Conservation (phyloP, 768 basidiomycete genomes). For the Gymnopilus dilepis region DNA sequence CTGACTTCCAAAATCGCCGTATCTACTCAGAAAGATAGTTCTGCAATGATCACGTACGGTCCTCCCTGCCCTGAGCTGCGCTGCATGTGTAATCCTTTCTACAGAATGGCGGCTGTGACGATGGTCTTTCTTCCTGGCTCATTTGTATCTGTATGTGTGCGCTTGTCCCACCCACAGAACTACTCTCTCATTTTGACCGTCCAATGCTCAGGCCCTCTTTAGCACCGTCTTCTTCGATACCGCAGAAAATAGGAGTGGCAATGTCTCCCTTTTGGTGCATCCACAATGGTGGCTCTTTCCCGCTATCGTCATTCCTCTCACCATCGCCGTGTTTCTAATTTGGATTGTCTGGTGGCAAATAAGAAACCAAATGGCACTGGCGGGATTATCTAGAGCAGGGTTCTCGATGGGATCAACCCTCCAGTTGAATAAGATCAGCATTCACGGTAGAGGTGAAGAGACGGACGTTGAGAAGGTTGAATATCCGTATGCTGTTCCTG, state of each 20-base stretch:
- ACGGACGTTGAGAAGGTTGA: neutral
- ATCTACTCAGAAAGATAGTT: conserved; percentile 10
- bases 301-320: conserved; percentile 13
- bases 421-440: neutral
- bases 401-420: neutral
- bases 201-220: conserved; percentile 12
- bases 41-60: conserved; percentile 20
- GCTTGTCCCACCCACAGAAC: neutral
- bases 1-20: conserved; percentile 13
- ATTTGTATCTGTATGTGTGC: conserved; percentile 17
- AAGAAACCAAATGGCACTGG: neutral
- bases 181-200: neutral
- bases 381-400: no score
- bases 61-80: neutral
- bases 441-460: neutral
- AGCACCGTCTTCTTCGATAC: conserved; percentile 19
- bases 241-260: neutral
- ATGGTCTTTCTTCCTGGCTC: conserved; percentile 21
- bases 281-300: conserved; percentile 16
- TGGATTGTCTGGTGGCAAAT: conserved; percentile 14
- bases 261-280: neutral
- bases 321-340: conserved; percentile 7
- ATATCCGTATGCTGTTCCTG: neutral
- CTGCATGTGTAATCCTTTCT: neutral
- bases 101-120: conserved; percentile 16